Base-by-base conservation (phyloP, 805 yeast species). In the Yarrowia osloensis region DNA sequence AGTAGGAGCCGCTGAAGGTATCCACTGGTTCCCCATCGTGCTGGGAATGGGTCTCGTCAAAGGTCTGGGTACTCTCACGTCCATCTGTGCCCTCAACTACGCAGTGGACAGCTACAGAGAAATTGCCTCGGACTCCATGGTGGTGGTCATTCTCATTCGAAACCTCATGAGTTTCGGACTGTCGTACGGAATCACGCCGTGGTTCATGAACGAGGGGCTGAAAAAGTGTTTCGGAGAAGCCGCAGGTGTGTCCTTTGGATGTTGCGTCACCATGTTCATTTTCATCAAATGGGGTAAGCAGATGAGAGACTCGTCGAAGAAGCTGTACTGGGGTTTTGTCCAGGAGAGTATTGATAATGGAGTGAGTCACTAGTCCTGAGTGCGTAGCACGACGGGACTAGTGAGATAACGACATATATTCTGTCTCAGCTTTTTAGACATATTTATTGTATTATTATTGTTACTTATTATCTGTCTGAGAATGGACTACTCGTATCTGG, bases 101-200 rank as follows among this genome's bases (percentile, higher is more conserved):
- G 78, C 79, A n/a, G 75, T 82, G 29, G 86, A 83, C 67, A 74
- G 78, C 47, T 82, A 82, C 70, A 77, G 79, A 67, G 81, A 81
- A 66, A 69, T 81, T 74, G 78, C 77, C 59, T 74, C 79, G 5
- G 78, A 78, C 49, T 82, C 82, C 1, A 81, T 82, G 80, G 84
- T 80, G 47, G 80, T 81, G 33, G 83, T 81, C 29, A 78, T 84
- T 54, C 67, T 83, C 29, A 81, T 84, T 63, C 77, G 86, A 72
- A 83, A 83, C 72, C 72, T 79, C 37, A 81, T 83, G 83, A 70
- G 71, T 9, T 84, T 83, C 70, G 85, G 81, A 3, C 77, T 82
- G 74, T 79, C 79, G 67, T 84, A 83, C 67, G 86, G 84, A 26
- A 78, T 84, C 67, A 83, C 85, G 4, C 82, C 84, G 19, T 84